These are phyloP conservation scores for Euphrasia confusa DNA, from an alignment of 257 asterid genomes.

Conservation along the genomic window DNA sequence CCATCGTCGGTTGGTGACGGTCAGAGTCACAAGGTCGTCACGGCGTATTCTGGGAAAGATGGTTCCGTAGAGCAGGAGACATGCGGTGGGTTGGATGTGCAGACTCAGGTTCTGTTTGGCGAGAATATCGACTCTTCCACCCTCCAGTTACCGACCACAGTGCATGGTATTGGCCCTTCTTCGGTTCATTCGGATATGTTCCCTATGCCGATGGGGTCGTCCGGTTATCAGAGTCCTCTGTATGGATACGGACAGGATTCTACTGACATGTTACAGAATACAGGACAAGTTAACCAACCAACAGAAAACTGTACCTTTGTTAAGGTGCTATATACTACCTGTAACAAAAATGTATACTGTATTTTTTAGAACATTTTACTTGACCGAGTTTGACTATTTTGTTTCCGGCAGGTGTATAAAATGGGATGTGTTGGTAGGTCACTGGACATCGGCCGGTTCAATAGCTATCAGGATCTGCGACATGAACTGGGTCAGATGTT, in stretches of 20 bases:
- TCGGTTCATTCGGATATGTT: conserved; percentile 59
- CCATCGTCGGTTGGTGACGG: conserved; percentile 33
- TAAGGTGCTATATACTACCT: conserved; percentile 55
- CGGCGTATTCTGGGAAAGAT: conserved; percentile 60
- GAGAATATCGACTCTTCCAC: conserved; percentile 59
- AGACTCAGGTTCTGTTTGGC: conserved; percentile 61
- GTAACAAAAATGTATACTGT: neutral
- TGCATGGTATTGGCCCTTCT: conserved; percentile 48
- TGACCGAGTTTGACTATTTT: conserved; percentile 5
- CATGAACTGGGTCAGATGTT: conserved; percentile 86
- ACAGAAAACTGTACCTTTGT: conserved; percentile 52
- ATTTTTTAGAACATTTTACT: neutral
- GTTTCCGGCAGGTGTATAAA: conserved; percentile 61
- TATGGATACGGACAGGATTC: conserved; percentile 69
- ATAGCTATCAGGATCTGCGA: conserved; percentile 91
- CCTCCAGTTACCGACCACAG: conserved; percentile 65
- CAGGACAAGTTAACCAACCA: conserved; percentile 60
- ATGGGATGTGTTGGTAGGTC: conserved; percentile 90
- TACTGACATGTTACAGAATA: conserved; percentile 55
- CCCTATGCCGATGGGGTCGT: conserved; percentile 52
- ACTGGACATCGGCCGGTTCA: conserved; percentile 83
- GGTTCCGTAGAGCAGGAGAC: conserved; percentile 51
- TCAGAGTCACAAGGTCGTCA: conserved; percentile 42
- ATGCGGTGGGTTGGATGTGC: conserved; percentile 47
- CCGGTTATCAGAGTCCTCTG: conserved; percentile 62